A percentile compares a stretch with the other conserved stretches of the same genome.
Evolutionary conservation across 495 filamentous ascomycete genomes (phyloP).

Genomic region (Pyronema domesticum): DNA sequence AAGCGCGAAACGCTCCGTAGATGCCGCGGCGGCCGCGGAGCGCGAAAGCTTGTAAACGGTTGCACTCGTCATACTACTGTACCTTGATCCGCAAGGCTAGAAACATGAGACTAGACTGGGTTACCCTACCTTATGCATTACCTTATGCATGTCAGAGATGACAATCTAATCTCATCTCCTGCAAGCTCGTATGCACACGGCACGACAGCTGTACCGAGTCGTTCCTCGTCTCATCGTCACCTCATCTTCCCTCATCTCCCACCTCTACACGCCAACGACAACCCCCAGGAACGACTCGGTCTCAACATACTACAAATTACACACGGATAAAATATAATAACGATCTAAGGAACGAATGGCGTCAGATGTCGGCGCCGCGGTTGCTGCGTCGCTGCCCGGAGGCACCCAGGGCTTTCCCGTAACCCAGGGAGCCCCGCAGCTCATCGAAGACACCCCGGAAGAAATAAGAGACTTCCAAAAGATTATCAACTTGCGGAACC

Average conservation of each 20-base stretch:
- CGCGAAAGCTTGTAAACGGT: no score
- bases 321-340: no score
- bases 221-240: background rate
- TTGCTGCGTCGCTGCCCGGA: background rate
- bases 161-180: no score
- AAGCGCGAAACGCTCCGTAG: no score
- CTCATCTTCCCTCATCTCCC: background rate
- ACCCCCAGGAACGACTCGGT: background rate
- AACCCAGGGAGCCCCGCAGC: background rate
- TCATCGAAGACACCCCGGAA: background rate
- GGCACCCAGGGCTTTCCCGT: background rate
- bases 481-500: slow-evolving; percentile 57
- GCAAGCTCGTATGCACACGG: no score
- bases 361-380: background rate
- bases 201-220: no score
- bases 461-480: slow-evolving; percentile 31
- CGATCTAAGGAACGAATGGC: background rate
- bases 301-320: background rate
- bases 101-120: no score
- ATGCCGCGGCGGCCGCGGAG: no score
- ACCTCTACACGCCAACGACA: background rate
- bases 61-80: no score
- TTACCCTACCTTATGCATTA: no score
- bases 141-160: no score
- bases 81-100: no score